A percentile compares a stretch with the other conserved stretches of the same genome.
Conservation (phyloP, 371 early-diverging fungal genomes). For the Choanephora cucurbitarum region DNA sequence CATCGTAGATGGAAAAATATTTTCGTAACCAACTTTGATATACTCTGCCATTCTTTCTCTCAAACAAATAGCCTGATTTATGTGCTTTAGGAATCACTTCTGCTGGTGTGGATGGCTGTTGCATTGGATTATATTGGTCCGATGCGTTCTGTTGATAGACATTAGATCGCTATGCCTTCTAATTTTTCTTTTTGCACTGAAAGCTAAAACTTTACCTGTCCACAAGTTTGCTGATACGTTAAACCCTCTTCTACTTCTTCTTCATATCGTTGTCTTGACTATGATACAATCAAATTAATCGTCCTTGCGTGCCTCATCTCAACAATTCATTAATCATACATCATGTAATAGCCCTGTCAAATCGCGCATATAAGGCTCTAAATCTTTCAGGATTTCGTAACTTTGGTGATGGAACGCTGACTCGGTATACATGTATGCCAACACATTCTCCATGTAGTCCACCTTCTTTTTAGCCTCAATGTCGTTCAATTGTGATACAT, state of each 20-base stretch:
- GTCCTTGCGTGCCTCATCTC: background rate
- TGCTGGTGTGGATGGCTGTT: constrained; percentile 8
- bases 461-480: constrained; percentile 69
- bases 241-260: constrained; percentile 42
- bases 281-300: background rate
- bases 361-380: constrained; percentile 78
- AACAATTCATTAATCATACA: constrained; percentile 8
- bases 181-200: background rate
- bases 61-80: constrained; percentile 77
- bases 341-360: constrained; percentile 59
- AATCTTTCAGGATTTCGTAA: constrained; percentile 70
- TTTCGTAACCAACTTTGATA: constrained; percentile 76
- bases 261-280: constrained; percentile 45
- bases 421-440: constrained; percentile 74
- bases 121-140: constrained; percentile 37
- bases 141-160: constrained; percentile 21
- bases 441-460: constrained; percentile 76
- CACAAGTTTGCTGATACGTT: constrained; percentile 34
- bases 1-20: constrained; percentile 72
- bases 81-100: constrained; percentile 1
- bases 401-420: constrained; percentile 78
- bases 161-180: background rate
- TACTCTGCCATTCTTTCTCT: constrained; percentile 68
- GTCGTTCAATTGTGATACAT: constrained; percentile 67
- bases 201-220: constrained; percentile 23